Conservation (phyloP, 305 asterid species). For the Solanum hybrid region DNA sequence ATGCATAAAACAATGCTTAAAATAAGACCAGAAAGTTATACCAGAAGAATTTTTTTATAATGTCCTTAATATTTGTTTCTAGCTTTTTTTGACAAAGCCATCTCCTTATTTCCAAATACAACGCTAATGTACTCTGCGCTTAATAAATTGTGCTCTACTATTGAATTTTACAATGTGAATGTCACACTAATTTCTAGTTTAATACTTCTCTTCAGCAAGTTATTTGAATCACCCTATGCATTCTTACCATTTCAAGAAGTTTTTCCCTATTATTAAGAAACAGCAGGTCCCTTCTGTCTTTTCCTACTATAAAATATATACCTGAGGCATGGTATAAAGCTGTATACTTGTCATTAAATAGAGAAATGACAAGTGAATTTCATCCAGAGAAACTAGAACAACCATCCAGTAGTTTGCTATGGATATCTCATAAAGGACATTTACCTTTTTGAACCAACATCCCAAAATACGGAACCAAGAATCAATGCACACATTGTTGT, state of each 20-base stretch:
- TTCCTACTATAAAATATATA: neutral
- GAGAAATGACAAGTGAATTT: neutral
- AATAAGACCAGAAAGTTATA: neutral
- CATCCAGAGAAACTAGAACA: neutral
- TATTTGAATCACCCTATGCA: neutral
- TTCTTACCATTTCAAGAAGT: neutral
- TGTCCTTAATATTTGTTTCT: neutral
- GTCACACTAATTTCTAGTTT: neutral
- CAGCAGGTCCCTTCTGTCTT: neutral
- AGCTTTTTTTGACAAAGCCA: neutral
- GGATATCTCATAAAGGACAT: neutral
- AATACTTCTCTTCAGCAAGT: neutral
- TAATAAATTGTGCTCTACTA: neutral
- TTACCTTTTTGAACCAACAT: constrained; percentile 71
- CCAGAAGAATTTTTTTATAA: neutral
- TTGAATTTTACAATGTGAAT: neutral
- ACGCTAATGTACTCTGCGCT: neutral
- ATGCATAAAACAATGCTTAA: neutral
- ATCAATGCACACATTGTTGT: constrained; percentile 63
- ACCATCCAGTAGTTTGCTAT: neutral
- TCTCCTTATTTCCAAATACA: neutral
- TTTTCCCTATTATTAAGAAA: neutral
- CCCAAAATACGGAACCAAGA: constrained; percentile 76
- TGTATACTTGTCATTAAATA: neutral
- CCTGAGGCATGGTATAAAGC: neutral